Percentiles rank a stretch among this genome's conserved stretches.
phyloP scores from a whole-genome alignment of 441 rosid genomes.

The Erodium moschatum region DNA sequence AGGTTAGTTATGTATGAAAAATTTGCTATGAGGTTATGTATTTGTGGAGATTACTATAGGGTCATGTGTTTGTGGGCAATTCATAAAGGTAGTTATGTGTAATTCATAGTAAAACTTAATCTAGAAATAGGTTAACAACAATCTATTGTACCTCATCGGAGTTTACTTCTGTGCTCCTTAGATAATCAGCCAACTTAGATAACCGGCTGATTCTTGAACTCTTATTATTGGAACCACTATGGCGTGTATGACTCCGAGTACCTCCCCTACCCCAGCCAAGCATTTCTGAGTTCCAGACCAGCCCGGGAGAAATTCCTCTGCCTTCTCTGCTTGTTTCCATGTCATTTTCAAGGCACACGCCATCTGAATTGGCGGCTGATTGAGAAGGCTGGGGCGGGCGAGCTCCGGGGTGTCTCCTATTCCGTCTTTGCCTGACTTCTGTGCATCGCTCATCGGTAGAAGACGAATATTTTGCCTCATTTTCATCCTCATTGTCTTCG shows the following conservation, averaged over 20 bases:
- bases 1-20: no score
- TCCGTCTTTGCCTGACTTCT: conserved; percentile 46
- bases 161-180: conserved; percentile 42
- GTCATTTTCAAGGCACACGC: conserved; percentile 37
- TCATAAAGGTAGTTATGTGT: no score
- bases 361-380: conserved; percentile 35
- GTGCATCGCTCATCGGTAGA: conserved; percentile 54
- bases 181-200: conserved; percentile 46
- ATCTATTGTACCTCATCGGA: conserved; percentile 38
- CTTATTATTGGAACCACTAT: conserved; percentile 36
- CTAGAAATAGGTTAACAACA: conserved; percentile 13
- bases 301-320: conserved; percentile 49
- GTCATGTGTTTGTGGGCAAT: no score
- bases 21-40: no score
- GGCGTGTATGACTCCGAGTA: conserved; percentile 53
- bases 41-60: no score
- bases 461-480: conserved; percentile 57
- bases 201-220: conserved; percentile 40
- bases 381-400: conserved; percentile 46
- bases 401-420: conserved; percentile 43
- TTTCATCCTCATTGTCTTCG: conserved; percentile 51
- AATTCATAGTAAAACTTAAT: not conserved
- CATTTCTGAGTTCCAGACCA: conserved; percentile 47
- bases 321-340: conserved; percentile 33
- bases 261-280: conserved; percentile 77